phyloP scores from a whole-genome alignment of 805 yeast species.

The Candida railenensis region DNA sequence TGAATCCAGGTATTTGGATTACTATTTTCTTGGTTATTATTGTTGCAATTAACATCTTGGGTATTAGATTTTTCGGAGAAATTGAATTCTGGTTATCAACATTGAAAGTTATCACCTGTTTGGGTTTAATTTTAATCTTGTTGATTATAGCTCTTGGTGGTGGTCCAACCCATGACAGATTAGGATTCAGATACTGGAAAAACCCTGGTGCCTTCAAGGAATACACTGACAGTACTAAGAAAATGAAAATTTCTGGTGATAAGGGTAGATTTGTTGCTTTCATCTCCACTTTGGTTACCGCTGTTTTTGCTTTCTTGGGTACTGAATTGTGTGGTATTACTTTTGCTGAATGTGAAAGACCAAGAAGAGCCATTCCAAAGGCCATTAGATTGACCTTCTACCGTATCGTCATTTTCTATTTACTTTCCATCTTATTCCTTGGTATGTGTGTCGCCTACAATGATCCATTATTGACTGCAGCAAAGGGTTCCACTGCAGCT shows the following conservation, averaged over 20 bases:
- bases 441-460: conserved; percentile 68
- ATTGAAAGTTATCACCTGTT: conserved; percentile 61
- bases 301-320: conserved; percentile 71
- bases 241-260: conserved; percentile 37
- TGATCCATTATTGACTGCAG: conserved; percentile 49
- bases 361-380: conserved; percentile 66
- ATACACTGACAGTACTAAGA: conserved; percentile 44
- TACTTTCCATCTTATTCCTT: conserved; percentile 57
- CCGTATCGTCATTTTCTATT: conserved; percentile 65
- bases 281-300: conserved; percentile 59
- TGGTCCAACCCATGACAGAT: conserved; percentile 69
- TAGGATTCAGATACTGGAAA: conserved; percentile 71
- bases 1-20: conserved; percentile 61
- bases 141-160: conserved; percentile 75
- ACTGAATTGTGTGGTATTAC: conserved; percentile 71
- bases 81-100: conserved; percentile 64
- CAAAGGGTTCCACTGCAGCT: conserved; percentile 57
- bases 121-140: conserved; percentile 64
- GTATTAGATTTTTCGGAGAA: conserved; percentile 54
- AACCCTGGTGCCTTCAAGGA: conserved; percentile 62
- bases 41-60: conserved; percentile 41
- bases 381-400: conserved; percentile 70
- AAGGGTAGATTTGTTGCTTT: conserved; percentile 62
- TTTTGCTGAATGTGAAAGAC: conserved; percentile 68
- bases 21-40: conserved; percentile 46